Conservation (phyloP, 148 eudicot genomes). For the Chenopodium berlandieri region DNA sequence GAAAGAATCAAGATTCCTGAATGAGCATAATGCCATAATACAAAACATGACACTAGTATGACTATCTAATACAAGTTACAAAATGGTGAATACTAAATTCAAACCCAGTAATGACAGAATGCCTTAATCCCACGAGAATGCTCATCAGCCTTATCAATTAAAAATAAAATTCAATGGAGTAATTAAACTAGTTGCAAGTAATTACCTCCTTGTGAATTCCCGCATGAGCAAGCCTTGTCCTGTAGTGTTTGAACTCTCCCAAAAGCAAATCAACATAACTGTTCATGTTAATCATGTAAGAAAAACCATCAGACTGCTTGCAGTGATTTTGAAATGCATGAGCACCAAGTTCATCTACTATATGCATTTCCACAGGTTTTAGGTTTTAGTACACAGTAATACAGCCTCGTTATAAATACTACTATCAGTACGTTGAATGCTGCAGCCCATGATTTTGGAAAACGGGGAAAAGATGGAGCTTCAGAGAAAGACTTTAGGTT, state of each 20-base stretch:
- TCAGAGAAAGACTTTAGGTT: neutral
- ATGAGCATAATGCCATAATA: neutral
- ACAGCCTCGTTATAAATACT: neutral
- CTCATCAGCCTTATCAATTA: neutral
- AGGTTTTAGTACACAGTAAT: too few species aligned
- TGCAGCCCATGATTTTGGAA: neutral
- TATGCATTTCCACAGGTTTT: neutral
- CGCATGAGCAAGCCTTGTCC: constrained; percentile 87
- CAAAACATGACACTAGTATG: neutral
- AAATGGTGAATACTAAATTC: neutral
- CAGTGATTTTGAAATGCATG: neutral
- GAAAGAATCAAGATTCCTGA: neutral
- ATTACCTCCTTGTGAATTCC: constrained; percentile 82
- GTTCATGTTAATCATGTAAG: constrained; percentile 16
- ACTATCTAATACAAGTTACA: too few species aligned
- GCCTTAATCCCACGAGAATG: neutral
- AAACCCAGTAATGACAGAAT: neutral
- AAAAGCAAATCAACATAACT: constrained; percentile 91
- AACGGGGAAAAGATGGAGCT: neutral
- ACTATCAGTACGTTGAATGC: neutral
- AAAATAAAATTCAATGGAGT: neutral
- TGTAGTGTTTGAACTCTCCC: constrained; percentile 94
- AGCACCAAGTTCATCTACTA: neutral
- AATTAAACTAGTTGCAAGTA: neutral
- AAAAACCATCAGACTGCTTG: constrained; percentile 19